These are phyloP conservation scores for Auricularia sp. DNA, from an alignment of 768 basidiomycete species.

Conservation along the genomic window DNA sequence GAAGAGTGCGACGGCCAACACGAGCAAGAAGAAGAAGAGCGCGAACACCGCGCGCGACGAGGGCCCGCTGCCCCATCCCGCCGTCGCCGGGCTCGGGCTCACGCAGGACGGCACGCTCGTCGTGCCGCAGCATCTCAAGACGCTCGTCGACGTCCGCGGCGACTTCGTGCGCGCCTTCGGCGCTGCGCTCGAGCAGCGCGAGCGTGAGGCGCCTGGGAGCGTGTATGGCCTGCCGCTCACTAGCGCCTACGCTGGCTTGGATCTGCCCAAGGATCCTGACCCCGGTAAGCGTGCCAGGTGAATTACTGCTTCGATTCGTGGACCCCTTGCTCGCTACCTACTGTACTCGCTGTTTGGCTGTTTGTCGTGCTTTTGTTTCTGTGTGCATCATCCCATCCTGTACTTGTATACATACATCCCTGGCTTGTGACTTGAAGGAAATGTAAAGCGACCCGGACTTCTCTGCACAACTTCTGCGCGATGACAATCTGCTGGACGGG, in stretches of 20 bases:
- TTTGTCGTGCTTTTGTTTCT: not conserved
- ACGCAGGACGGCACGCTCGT: slow-evolving; percentile 55
- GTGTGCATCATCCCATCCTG: too few species aligned
- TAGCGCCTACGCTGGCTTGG: slow-evolving; percentile 65
- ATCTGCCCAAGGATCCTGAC: slow-evolving; percentile 5
- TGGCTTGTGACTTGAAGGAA: too few species aligned
- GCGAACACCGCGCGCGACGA: slow-evolving; percentile 13
- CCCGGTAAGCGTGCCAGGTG: not conserved
- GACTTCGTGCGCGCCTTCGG: slow-evolving; percentile 75
- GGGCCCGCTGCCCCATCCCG: slow-evolving; percentile 45
- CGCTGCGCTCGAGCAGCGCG: slow-evolving; percentile 63
- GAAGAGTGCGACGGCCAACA: slow-evolving; percentile 52
- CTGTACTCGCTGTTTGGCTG: not conserved
- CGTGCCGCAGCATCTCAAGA: slow-evolving; percentile 56
- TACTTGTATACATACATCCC: too few species aligned
- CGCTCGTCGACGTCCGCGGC: slow-evolving; percentile 64
- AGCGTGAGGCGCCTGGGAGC: slow-evolving; percentile 49
- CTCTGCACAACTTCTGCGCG: too few species aligned
- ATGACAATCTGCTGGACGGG: too few species aligned
- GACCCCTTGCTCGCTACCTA: not conserved
- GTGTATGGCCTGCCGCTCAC: slow-evolving; percentile 68
- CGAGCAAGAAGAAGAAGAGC: slow-evolving; percentile 59
- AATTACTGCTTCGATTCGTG: not conserved
- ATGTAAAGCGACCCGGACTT: too few species aligned
- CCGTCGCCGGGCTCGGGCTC: slow-evolving; percentile 57